Evolutionary conservation across 148 eudicot genomes (phyloP).

Genomic region (Simmondsia chinensis): DNA sequence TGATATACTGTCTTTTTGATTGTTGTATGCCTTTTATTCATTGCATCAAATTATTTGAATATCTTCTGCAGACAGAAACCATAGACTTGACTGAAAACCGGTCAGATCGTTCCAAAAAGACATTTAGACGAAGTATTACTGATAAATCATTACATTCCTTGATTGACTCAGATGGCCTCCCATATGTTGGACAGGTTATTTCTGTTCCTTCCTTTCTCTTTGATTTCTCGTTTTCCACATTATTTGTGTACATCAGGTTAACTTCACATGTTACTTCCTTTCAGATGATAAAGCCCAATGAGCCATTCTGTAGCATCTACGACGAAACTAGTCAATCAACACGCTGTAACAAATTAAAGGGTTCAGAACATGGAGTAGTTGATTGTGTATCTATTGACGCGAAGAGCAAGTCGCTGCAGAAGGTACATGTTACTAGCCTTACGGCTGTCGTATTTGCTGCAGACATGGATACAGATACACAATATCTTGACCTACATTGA

Average conservation of each 20-base stretch:
- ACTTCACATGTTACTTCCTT: conserved; percentile 14
- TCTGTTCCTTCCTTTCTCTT: conserved; percentile 5
- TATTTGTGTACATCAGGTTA: conserved; percentile 4
- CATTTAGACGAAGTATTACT: conserved; percentile 56
- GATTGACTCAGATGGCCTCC: conserved; percentile 88
- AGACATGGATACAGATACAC: no score
- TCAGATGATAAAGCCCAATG: conserved; percentile 55
- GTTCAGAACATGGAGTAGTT: conserved; percentile 61
- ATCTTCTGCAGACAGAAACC: conserved; percentile 65
- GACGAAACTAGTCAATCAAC: conserved; percentile 29
- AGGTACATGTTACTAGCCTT: conserved; percentile 32
- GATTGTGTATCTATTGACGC: conserved; percentile 89
- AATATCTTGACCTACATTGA: no score
- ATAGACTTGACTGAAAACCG: conserved; percentile 60
- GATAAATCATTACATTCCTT: conserved; percentile 38
- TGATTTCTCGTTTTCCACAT: neutral
- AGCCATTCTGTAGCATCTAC: conserved; percentile 58
- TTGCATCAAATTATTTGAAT: neutral
- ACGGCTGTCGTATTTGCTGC: neutral
- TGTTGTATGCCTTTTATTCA: neutral
- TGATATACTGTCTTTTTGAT: no score
- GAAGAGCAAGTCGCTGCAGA: conserved; percentile 58
- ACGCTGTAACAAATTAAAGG: conserved; percentile 32
- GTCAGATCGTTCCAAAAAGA: conserved; percentile 29
- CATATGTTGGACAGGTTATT: conserved; percentile 77